Evolutionary conservation across 2,329 filamentous ascomycete genomes (phyloP).

Genomic region (Sporothrix curviconia): DNA sequence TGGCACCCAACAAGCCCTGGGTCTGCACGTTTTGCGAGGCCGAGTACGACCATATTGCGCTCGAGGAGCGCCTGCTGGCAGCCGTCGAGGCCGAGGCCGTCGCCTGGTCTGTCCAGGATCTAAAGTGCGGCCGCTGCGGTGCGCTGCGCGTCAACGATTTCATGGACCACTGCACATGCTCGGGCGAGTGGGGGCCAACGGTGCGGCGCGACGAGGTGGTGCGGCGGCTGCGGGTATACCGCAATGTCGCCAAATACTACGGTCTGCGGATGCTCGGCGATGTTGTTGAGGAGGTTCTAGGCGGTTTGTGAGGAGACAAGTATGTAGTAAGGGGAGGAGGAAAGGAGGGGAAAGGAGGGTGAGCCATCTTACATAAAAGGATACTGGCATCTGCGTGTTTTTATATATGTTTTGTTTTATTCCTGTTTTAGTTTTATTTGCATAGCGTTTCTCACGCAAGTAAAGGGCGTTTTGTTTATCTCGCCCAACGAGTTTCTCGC

Average conservation of each 20-base stretch:
- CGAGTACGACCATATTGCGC: constrained; percentile 67
- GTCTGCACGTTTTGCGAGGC: constrained; percentile 68
- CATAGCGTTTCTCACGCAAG: neutral
- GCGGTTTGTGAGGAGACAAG: no score
- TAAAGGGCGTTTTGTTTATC: neutral
- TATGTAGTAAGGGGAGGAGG: no score
- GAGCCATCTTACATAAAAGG: no score
- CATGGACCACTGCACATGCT: constrained; percentile 93
- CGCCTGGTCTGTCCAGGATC: constrained; percentile 82
- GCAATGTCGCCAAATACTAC: constrained; percentile 70
- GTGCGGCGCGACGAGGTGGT: constrained; percentile 60
- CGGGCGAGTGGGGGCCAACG: constrained; percentile 73
- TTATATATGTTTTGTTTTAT: no score
- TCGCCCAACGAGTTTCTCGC: no score
- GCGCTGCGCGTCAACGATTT: constrained; percentile 84
- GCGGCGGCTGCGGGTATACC: constrained; percentile 61
- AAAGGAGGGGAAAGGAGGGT: neutral
- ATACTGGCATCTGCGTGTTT: no score
- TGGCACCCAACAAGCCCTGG: constrained; percentile 64
- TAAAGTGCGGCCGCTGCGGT: constrained; percentile 67
- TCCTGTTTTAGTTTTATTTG: neutral
- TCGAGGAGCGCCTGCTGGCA: constrained; percentile 77
- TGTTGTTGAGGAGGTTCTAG: constrained; percentile 60
- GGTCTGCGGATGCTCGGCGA: constrained; percentile 72
- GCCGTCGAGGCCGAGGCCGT: constrained; percentile 68